Conservation (phyloP, 2,329 filamentous ascomycete species). For the Pseudopyricularia javanii region DNA sequence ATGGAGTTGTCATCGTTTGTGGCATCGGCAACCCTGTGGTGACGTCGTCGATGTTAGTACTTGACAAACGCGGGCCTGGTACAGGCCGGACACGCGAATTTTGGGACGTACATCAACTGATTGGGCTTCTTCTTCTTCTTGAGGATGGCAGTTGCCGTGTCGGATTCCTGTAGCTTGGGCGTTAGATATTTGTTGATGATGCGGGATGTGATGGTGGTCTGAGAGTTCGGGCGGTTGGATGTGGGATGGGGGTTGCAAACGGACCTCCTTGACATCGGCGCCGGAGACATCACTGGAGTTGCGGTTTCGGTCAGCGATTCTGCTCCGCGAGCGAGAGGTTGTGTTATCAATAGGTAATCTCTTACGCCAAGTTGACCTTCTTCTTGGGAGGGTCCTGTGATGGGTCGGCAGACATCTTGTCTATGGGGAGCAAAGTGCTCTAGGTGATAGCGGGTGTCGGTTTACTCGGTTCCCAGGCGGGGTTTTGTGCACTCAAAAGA, state of each 20-base stretch:
- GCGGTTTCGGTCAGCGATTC: not conserved
- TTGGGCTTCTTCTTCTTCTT: conserved; percentile 99
- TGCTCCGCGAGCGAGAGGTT: not conserved
- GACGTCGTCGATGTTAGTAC: not conserved
- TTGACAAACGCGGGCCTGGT: not conserved
- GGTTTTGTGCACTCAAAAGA: not conserved
- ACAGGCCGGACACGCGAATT: not conserved
- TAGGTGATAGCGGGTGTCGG: conserved; percentile 1
- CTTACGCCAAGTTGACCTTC: conserved; percentile 75
- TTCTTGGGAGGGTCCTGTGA: conserved; percentile 26
- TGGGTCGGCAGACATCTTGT: conserved; percentile 56
- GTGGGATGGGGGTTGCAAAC: not conserved
- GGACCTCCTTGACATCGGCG: not conserved
- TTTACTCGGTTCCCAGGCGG: not conserved
- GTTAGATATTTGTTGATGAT: not conserved
- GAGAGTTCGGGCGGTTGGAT: not conserved
- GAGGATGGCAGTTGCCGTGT: conserved; percentile 88
- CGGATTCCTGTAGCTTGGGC: conserved; percentile 55
- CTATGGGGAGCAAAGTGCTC: not conserved
- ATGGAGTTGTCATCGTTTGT: conserved; percentile 99
- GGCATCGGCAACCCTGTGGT: conserved; percentile 81
- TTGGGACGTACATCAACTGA: conserved; percentile 66
- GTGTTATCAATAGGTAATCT: conserved; percentile 8
- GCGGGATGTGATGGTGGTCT: not conserved
- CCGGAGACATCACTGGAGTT: not conserved